Evolutionary conservation across 129 eudicot species (phyloP), one percentile per base, ranked within the genome.

Genomic region (Flaveria ramosissima): DNA sequence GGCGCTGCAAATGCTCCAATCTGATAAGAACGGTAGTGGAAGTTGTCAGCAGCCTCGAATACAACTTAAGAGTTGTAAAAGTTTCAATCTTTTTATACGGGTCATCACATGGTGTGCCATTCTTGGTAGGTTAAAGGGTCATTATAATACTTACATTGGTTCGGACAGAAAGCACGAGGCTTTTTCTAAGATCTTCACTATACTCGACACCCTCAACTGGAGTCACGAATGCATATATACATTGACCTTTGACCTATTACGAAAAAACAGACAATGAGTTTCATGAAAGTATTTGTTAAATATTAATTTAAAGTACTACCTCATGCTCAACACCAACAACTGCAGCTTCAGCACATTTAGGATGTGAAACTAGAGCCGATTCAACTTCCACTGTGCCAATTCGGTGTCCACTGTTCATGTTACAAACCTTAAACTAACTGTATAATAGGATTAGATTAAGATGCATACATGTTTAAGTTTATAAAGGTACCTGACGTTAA

Each of bases 371-470:
- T 59, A 95, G 83, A 60, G 99, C 99, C n/a, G 99, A 95, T 86
- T 95, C 99, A 72, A 95, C 99, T 85, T 95, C 99, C 39, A 97
- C 96, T n/a, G 99, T 95, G 78, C 99, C 97, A 78, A 95, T 92
- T 16, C 97, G 96, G 74, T 95, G 99, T 72, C 99, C 99, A 80
- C 99, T 95, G 85, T 42, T 69, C 47, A 56, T 70, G 20, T 75
- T 67, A 80, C 63, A 78, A 41, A 77, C 15, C 9, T 15, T 64
- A 65, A n/a, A 41, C 27, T 47, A 45, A 45, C 13, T 19, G 43
- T 21, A 10, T 41, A 4, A 30, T 30, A 30, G 36, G 36, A 4
- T 30, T 30, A 30, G 36, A 30, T 30, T 30, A 30, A 30, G 4
- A 3, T 30, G 4, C 36, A 30, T 30, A 30, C 47, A 17, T 70